phyloP scores from a whole-genome alignment of 2,329 filamentous ascomycete genomes.

The Alternaria hordeiaustralica region DNA sequence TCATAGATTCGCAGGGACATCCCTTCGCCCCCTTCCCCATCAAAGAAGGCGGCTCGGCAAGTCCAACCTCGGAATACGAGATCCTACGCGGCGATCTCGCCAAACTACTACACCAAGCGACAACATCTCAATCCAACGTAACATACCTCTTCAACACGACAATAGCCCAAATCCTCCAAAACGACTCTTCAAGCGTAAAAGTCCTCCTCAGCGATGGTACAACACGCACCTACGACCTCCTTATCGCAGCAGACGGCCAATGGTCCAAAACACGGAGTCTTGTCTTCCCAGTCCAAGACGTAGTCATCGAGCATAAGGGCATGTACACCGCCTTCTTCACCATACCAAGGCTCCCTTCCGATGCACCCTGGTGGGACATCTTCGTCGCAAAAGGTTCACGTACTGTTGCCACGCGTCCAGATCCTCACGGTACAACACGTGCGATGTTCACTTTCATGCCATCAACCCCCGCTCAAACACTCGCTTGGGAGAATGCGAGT shows the following conservation, averaged over 20 bases:
- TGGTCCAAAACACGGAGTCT: conserved; percentile 53
- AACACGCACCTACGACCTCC: conserved; percentile 56
- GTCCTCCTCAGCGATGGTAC: conserved; percentile 46
- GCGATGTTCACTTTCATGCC: background rate
- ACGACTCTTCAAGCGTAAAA: background rate
- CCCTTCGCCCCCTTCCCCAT: conserved; percentile 35
- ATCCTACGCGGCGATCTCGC: background rate
- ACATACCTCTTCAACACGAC: background rate
- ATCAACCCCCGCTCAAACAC: background rate
- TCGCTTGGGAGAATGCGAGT: background rate
- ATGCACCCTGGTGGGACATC: background rate
- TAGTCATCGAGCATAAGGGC: conserved; percentile 52
- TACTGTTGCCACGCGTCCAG: background rate
- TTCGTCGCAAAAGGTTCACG: background rate
- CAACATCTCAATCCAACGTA: background rate
- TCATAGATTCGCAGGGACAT: background rate
- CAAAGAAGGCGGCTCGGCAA: background rate
- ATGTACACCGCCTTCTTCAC: background rate
- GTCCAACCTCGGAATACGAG: background rate
- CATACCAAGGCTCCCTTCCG: background rate
- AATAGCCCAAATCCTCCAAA: background rate
- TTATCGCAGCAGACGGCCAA: conserved; percentile 64
- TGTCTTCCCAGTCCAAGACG: conserved; percentile 31
- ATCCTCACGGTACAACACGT: background rate
- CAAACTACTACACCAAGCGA: background rate